A percentile compares a stretch with the other conserved stretches of the same genome.
Evolutionary conservation across 164 flowering plant genomes (phyloP).

Genomic region (Euptelea pleiosperma): DNA sequence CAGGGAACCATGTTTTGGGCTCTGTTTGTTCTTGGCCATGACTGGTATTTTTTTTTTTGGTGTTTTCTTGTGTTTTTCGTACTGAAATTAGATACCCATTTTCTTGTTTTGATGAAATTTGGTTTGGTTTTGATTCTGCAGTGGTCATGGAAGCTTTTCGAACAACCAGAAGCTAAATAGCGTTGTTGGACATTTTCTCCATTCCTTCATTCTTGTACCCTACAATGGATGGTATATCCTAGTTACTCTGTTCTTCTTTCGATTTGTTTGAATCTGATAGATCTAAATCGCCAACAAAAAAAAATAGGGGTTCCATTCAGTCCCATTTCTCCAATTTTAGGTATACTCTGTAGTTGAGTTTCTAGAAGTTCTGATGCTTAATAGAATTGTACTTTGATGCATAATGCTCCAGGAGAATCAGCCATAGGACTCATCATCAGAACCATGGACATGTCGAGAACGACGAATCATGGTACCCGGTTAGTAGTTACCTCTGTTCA

Average conservation of each 20-base stretch:
- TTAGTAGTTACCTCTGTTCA: slow-evolving; percentile 23
- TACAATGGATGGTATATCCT: slow-evolving; percentile 75
- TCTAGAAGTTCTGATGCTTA: not conserved
- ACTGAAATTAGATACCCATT: not conserved
- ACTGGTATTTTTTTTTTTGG: slow-evolving; percentile 40
- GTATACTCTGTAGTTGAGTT: no score
- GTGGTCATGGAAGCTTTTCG: slow-evolving; percentile 90
- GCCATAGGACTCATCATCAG: slow-evolving; percentile 83
- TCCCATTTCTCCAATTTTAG: no score
- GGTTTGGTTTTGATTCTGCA: slow-evolving; percentile 23
- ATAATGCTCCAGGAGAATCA: slow-evolving; percentile 62
- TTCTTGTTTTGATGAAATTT: not conserved
- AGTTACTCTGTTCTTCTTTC: not conserved
- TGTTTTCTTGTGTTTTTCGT: not conserved
- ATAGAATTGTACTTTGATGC: not conserved
- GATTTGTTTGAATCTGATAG: not conserved
- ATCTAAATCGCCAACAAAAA: slow-evolving; percentile 2
- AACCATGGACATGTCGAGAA: slow-evolving; percentile 89
- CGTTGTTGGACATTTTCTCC: slow-evolving; percentile 71
- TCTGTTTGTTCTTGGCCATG: slow-evolving; percentile 88
- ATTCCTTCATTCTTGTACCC: slow-evolving; percentile 82
- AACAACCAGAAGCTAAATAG: slow-evolving; percentile 51
- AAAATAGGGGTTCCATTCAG: no score
- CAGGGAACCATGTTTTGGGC: slow-evolving; percentile 95
- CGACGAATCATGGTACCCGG: slow-evolving; percentile 90